Conservation (phyloP, 805 yeast species). For the Aciculoconidium aculeatum region DNA sequence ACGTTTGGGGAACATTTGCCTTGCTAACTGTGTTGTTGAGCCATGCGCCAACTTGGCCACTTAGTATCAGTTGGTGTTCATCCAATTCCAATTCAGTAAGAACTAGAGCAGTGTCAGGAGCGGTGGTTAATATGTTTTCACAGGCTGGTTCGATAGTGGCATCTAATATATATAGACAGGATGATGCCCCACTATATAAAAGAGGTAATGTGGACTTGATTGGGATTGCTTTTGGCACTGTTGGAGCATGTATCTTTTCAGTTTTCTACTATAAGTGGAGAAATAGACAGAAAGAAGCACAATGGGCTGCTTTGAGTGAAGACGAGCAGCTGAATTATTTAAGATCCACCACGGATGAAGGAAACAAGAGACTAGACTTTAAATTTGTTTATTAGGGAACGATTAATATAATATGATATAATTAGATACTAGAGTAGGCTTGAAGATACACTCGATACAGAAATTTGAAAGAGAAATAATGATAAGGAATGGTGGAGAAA, state of each 20-base stretch:
- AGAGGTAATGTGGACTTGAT: slow-evolving; percentile 47
- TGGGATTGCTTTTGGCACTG: slow-evolving; percentile 26
- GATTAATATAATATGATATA: too few relatives aligned
- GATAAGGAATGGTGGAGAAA: too few relatives aligned
- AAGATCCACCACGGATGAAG: slow-evolving; percentile 42
- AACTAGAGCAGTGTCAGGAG: slow-evolving; percentile 60
- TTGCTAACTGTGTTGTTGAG: slow-evolving; percentile 34
- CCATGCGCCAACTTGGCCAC: slow-evolving; percentile 47
- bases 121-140: slow-evolving; percentile 58
- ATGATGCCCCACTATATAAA: slow-evolving; percentile 56
- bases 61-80: slow-evolving; percentile 57
- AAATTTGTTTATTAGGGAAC: slow-evolving; percentile 19
- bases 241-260: slow-evolving; percentile 21
- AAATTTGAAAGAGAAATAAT: too few relatives aligned
- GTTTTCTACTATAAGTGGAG: slow-evolving; percentile 36
- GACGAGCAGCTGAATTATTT: slow-evolving; percentile 49
- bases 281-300: slow-evolving; percentile 37
- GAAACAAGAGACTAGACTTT: slow-evolving; percentile 53
- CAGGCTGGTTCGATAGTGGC: slow-evolving; percentile 53
- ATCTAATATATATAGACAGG: slow-evolving; percentile 49
- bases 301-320: slow-evolving; percentile 46
- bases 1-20: slow-evolving; percentile 39
- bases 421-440: too few relatives aligned
- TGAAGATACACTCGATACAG: too few relatives aligned
- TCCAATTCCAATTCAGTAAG: slow-evolving; percentile 57